phyloP scores from a whole-genome alignment of 2,329 filamentous ascomycete species.

The Pseudonectria foliicola region DNA sequence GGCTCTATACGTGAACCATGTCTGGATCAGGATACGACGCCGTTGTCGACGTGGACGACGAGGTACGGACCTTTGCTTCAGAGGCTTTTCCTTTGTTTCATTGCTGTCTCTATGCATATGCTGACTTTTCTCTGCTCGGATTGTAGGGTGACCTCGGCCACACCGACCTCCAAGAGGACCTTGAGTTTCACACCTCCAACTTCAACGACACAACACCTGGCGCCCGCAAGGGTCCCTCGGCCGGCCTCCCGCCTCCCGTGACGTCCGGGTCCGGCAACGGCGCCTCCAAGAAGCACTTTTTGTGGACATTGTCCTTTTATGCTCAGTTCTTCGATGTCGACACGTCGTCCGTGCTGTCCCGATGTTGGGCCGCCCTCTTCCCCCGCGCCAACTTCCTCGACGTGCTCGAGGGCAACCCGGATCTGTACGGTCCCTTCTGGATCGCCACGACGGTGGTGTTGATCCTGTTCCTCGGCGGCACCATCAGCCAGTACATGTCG shows the following conservation, averaged over 20 bases:
- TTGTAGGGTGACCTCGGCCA: conserved; percentile 88
- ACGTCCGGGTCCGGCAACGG: conserved; percentile 39
- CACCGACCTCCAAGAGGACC: conserved; percentile 96
- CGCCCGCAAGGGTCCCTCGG: conserved; percentile 40
- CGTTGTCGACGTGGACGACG: conserved; percentile 93
- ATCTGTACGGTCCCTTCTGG: conserved; percentile 96
- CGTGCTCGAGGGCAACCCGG: conserved; percentile 91
- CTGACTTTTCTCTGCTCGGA: conserved; percentile 13
- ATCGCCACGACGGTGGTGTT: conserved; percentile 96
- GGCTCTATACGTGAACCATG: conserved; percentile 42
- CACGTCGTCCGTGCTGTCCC: conserved; percentile 77
- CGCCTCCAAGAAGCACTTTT: conserved; percentile 79
- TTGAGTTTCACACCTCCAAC: conserved; percentile 95
- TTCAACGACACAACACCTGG: conserved; percentile 56
- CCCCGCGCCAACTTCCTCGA: conserved; percentile 94
- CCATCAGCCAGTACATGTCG: conserved; percentile 84
- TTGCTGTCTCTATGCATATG: not conserved
- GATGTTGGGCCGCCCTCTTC: conserved; percentile 83
- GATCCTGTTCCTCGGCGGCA: conserved; percentile 90
- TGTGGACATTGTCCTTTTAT: conserved; percentile 92
- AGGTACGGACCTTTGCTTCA: conserved; percentile 47
- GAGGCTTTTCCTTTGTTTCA: conserved; percentile 2
- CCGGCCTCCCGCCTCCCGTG: conserved; percentile 50
- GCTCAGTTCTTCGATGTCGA: conserved; percentile 98
- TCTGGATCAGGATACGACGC: conserved; percentile 90